Evolutionary conservation across 1,284 basidiomycete species (phyloP), one percentile per base, ranked within the genome.

Genomic region (Apiotrichum mycotoxinovorans): DNA sequence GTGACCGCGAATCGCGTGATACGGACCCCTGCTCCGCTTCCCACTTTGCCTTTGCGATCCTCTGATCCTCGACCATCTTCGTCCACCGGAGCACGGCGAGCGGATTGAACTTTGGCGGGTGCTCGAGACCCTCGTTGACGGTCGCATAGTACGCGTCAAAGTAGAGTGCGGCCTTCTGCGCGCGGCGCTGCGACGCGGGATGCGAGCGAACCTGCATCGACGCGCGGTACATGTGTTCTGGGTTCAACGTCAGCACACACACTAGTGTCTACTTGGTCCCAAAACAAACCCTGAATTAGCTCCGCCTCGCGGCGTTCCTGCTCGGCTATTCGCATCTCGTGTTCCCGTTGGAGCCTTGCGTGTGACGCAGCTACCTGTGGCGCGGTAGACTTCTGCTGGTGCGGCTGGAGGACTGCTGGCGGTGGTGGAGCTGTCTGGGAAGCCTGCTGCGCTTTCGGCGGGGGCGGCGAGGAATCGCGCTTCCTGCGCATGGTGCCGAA

Each of bases 131-230:
- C 2, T 73, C 70, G 50, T 69, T 67, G 34, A 78, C 61, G 22
- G 66, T 64, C 7, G 66, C 63, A 57, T 78, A 78, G 57, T 67
- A 73, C 3, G 67, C 69, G 46, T 73, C 71, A 25, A 78, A 61
- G 50, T 76, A 72, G 1, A 72, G 66, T 3, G 69, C 64, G 1
- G 65, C 63, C 10, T 58, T 61, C 52, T 71, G 71, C 0, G 74
- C 73, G 9, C 59, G 44, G n/a, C 64, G 57, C 55, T 74, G 71
- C 8, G 70, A 58, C 4, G 58, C 57, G 2, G 75, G 75, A 62
- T 78, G 75, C 7, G 71, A 69, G 14, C 72, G 68, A 20, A 77
- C 63, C 42, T 71, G 69, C 4, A 70, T 65, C 14, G 74, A 56
- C 20, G 71, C 70, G 20, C 62, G 62, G 63, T 65, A 74, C 10